phyloP scores from a whole-genome alignment of 306 rosid species.

The Parietaria judaica region DNA sequence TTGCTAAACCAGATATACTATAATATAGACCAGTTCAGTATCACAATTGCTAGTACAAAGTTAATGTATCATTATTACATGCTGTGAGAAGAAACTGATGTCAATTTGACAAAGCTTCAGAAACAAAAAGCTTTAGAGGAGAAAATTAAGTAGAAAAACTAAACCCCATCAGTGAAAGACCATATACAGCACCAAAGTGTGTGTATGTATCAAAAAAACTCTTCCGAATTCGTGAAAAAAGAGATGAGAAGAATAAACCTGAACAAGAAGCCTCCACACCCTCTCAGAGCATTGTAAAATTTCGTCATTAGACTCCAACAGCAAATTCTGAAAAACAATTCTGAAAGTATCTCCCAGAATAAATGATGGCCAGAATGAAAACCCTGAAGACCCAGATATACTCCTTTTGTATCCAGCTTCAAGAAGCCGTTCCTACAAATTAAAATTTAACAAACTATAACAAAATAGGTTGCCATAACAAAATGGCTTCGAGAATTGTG shows the following conservation, averaged over 20 bases:
- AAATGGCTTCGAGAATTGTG: not conserved
- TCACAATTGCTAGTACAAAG: too few relatives aligned
- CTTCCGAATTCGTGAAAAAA: not conserved
- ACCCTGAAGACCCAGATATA: constrained; percentile 32
- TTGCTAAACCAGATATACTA: not conserved
- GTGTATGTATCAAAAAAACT: too few relatives aligned
- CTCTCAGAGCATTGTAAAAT: constrained; percentile 87
- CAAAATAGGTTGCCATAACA: not conserved
- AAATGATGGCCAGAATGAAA: constrained; percentile 85
- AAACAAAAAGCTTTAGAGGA: too few relatives aligned
- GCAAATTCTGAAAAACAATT: constrained; percentile 87
- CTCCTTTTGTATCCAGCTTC: constrained; percentile 82
- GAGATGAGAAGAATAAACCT: constrained; percentile 33
- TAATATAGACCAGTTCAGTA: too few relatives aligned
- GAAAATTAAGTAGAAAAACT: not conserved
- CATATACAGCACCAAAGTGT: not conserved
- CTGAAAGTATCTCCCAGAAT: constrained; percentile 88
- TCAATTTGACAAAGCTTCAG: too few relatives aligned
- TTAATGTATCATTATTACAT: too few relatives aligned
- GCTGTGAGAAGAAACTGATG: too few relatives aligned
- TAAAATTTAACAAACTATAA: constrained; percentile 9
- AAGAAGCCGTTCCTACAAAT: constrained; percentile 81
- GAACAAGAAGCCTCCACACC: constrained; percentile 93
- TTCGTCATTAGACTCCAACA: constrained; percentile 80
- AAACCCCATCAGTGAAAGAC: not conserved